Conservation (phyloP, 345 rosid genomes). For the Eutrema japonicum region DNA sequence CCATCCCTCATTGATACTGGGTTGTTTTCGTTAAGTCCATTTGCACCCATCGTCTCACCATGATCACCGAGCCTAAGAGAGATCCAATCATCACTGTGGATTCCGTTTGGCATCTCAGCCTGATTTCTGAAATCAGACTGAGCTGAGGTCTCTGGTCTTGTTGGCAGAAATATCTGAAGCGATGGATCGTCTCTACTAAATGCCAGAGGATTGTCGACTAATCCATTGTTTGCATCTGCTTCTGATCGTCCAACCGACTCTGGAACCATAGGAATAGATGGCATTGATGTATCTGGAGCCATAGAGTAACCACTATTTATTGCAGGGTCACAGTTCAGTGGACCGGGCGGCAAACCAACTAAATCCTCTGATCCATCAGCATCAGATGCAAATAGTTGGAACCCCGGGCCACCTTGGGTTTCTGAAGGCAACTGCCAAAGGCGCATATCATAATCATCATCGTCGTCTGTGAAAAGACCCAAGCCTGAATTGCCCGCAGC, state of each 20-base stretch:
- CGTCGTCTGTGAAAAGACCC: slow-evolving; percentile 58
- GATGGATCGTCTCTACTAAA: slow-evolving; percentile 78
- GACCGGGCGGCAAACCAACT: slow-evolving; percentile 56
- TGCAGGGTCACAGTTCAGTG: slow-evolving; percentile 51
- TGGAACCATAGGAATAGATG: slow-evolving; percentile 50
- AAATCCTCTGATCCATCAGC: slow-evolving; percentile 60
- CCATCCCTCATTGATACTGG: slow-evolving; percentile 37
- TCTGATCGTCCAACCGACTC: slow-evolving; percentile 57
- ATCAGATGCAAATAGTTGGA: slow-evolving; percentile 76
- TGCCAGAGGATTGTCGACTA: slow-evolving; percentile 74
- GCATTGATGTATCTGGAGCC: slow-evolving; percentile 57
- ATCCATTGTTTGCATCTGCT: slow-evolving; percentile 53
- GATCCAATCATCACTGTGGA: slow-evolving; percentile 78
- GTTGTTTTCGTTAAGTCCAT: slow-evolving; percentile 52
- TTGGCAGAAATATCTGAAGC: slow-evolving; percentile 88
- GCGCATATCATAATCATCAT: slow-evolving; percentile 73
- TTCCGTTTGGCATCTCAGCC: slow-evolving; percentile 66
- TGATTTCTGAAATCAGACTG: slow-evolving; percentile 62
- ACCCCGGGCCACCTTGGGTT: slow-evolving; percentile 66
- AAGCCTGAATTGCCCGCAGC: slow-evolving; percentile 56
- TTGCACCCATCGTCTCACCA: slow-evolving; percentile 43
- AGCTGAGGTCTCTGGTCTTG: slow-evolving; percentile 62
- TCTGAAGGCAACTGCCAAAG: slow-evolving; percentile 68
- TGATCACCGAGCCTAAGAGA: slow-evolving; percentile 89
- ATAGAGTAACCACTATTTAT: slow-evolving; percentile 53